Percentiles rank a stretch among this genome's conserved stretches.
phyloP scores from a whole-genome alignment of 345 rosid species.

The Moricandia arvensis region DNA sequence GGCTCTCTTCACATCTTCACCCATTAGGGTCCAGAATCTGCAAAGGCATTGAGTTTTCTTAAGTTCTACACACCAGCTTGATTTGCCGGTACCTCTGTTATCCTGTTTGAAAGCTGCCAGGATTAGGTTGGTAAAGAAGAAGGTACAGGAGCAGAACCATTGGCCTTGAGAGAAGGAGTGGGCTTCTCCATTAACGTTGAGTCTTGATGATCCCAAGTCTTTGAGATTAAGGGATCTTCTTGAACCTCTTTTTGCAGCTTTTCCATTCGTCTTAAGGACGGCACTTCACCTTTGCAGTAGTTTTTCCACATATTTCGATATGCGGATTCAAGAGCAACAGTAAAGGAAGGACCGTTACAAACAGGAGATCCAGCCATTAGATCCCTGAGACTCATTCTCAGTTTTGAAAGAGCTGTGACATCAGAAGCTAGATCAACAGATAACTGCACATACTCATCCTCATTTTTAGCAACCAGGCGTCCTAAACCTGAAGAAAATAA shows the following conservation, averaged over 20 bases:
- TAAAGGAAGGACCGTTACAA: conserved; percentile 70
- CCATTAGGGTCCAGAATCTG: conserved; percentile 1
- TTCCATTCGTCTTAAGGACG: conserved; percentile 64
- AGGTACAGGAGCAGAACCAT: conserved; percentile 56
- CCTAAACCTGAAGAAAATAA: conserved; percentile 59
- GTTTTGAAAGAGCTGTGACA: conserved; percentile 62
- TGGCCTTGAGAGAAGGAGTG: conserved; percentile 45
- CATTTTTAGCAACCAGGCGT: conserved; percentile 75
- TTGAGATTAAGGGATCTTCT: conserved; percentile 39
- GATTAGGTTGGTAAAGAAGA: conserved; percentile 38
- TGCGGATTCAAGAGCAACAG: conserved; percentile 63
- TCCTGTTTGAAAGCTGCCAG: conserved; percentile 32
- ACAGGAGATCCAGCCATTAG: conserved; percentile 87
- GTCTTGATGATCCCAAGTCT: conserved; percentile 38
- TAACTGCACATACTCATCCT: conserved; percentile 83
- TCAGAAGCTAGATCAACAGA: conserved; percentile 85
- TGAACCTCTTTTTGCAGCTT: conserved; percentile 51
- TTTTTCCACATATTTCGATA: conserved; percentile 82
- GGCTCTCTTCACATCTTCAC: conserved; percentile 20
- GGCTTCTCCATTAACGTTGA: conserved; percentile 39
- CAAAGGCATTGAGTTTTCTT: background rate
- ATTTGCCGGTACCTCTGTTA: background rate
- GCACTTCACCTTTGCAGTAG: conserved; percentile 85
- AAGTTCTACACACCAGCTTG: conserved; percentile 2
- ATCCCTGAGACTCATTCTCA: conserved; percentile 81